phyloP scores from a whole-genome alignment of 192 early-diverging fungal genomes.

The Mortierella antarctica region DNA sequence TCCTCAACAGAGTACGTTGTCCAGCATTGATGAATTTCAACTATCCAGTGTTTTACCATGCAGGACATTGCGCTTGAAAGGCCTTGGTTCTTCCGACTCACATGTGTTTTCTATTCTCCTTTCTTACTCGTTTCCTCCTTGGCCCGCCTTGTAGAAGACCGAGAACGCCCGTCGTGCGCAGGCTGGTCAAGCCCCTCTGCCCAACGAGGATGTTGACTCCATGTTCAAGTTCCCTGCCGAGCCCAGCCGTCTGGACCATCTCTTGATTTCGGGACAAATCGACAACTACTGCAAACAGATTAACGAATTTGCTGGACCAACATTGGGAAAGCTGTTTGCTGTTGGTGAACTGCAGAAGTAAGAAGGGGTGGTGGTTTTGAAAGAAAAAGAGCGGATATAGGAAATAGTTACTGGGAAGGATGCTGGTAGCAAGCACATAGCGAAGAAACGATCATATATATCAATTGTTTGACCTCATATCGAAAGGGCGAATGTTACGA shows the following conservation, averaged over 20 bases:
- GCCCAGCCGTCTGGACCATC: conserved; percentile 90
- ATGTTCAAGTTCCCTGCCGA: conserved; percentile 81
- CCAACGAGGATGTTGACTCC: conserved; percentile 82
- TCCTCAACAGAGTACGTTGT: conserved; percentile 65
- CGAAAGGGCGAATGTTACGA: too few relatives aligned
- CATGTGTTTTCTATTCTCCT: background rate
- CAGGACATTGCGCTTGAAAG: background rate
- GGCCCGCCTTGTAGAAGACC: conserved; percentile 55
- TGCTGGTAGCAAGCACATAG: background rate
- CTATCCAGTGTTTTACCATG: background rate
- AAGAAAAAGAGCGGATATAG: background rate
- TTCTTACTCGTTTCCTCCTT: conserved; percentile 24
- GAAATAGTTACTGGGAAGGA: background rate
- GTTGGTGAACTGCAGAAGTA: conserved; percentile 80
- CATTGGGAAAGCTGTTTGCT: conserved; percentile 92
- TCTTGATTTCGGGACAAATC: conserved; percentile 92
- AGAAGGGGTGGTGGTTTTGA: conserved; percentile 7
- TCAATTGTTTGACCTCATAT: too few relatives aligned
- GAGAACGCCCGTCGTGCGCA: conserved; percentile 78
- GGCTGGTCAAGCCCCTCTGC: conserved; percentile 76
- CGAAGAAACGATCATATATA: too few relatives aligned
- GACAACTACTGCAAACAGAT: conserved; percentile 94
- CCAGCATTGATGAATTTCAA: background rate
- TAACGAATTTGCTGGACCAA: conserved; percentile 93
- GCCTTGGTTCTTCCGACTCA: background rate